Conservation (phyloP, 75 land plant genomes). For the Sequoia sempervirens region DNA sequence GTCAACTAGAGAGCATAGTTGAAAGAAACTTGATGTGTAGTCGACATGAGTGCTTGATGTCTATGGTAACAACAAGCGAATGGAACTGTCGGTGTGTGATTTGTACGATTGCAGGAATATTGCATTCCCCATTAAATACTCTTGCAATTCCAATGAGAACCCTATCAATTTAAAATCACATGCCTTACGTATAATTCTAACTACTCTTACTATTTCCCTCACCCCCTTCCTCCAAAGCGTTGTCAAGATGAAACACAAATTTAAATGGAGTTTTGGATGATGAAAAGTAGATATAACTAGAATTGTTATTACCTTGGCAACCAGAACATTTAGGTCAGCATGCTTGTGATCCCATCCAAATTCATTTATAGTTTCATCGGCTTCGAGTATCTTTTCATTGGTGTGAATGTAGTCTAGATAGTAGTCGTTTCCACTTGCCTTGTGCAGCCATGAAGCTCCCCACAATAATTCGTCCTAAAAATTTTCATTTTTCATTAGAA, state of each 20-base stretch:
- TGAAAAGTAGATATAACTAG: no score
- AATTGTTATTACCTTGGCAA: conserved; percentile 48
- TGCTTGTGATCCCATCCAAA: conserved; percentile 92
- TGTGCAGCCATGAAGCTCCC: conserved; percentile 91
- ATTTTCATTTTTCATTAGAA: neutral
- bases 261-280: neutral
- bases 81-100: conserved; percentile 58
- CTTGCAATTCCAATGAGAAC: conserved; percentile 20
- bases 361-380: conserved; percentile 45
- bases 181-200: neutral
- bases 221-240: no score
- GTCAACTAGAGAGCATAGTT: neutral
- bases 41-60: conserved; percentile 34
- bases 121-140: conserved; percentile 26
- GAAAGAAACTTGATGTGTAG: conserved; percentile 49
- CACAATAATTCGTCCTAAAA: conserved; percentile 84
- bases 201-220: neutral
- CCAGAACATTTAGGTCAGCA: conserved; percentile 74
- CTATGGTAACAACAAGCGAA: conserved; percentile 60
- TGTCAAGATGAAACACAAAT: neutral
- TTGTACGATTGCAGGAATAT: conserved; percentile 39
- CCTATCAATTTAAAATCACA: no score
- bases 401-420: conserved; percentile 58
- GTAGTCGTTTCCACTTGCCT: conserved; percentile 34
- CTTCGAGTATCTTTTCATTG: conserved; percentile 59